Percentiles rank a stretch among this genome's conserved stretches.
phyloP scores from a whole-genome alignment of 106 monocot genomes.

The Dioscorea zingiberensis region DNA sequence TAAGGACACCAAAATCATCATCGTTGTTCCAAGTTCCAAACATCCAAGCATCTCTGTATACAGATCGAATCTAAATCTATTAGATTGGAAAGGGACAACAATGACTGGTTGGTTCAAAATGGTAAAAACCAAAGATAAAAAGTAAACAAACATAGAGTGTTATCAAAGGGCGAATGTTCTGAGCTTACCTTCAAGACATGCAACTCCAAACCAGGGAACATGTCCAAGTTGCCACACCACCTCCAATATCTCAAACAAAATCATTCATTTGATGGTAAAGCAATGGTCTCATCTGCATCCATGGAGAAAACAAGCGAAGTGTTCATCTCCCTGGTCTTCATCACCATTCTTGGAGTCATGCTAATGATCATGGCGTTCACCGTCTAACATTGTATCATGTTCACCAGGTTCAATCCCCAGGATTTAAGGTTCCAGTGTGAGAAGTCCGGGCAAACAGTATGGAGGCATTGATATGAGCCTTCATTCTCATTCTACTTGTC shows the following conservation, averaged over 20 bases:
- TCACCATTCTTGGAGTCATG: constrained; percentile 7
- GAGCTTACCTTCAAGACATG: not conserved
- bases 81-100: too few relatives aligned
- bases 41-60: too few relatives aligned
- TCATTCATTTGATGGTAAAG: not conserved
- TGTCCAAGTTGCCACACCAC: constrained; percentile 23
- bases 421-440: not conserved
- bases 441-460: not conserved
- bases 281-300: too few relatives aligned
- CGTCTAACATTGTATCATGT: constrained; percentile 5
- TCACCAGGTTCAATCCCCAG: not conserved
- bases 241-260: constrained; percentile 1
- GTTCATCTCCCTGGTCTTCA: not conserved
- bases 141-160: too few relatives aligned
- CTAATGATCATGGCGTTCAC: not conserved
- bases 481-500: constrained; percentile 19
- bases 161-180: too few relatives aligned
- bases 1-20: too few relatives aligned
- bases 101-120: too few relatives aligned
- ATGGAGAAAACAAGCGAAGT: constrained; percentile 27
- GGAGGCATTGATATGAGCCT: constrained; percentile 35
- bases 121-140: too few relatives aligned
- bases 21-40: too few relatives aligned
- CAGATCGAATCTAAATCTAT: too few relatives aligned
- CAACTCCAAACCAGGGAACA: not conserved